Percentiles rank a stretch among this genome's conserved stretches.
phyloP scores from a whole-genome alignment of 257 asterid genomes.

The Thymus quinquecostatus region DNA sequence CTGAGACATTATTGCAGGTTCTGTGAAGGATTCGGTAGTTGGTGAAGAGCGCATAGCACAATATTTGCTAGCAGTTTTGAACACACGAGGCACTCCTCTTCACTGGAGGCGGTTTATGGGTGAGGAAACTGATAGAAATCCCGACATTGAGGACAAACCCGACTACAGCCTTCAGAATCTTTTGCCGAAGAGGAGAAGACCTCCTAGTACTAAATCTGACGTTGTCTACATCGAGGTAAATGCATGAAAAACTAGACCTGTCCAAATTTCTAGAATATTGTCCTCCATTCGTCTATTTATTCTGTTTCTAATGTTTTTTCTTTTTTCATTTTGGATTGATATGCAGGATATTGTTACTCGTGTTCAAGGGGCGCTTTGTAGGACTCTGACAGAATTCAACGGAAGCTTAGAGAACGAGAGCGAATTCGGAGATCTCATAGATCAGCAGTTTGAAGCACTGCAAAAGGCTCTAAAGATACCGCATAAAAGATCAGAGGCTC shows the following conservation, averaged over 20 bases:
- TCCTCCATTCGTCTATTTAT: neutral
- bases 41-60: slow-evolving; percentile 93
- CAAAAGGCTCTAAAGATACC: slow-evolving; percentile 72
- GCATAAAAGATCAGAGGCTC: slow-evolving; percentile 73
- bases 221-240: slow-evolving; percentile 74
- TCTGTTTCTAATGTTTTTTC: neutral
- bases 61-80: slow-evolving; percentile 79
- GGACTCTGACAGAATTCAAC: slow-evolving; percentile 53
- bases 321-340: neutral
- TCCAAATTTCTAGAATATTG: neutral
- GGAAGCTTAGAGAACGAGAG: slow-evolving; percentile 75
- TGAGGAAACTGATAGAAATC: slow-evolving; percentile 42
- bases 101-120: slow-evolving; percentile 63
- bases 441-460: slow-evolving; percentile 75
- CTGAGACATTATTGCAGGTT: slow-evolving; percentile 57
- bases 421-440: slow-evolving; percentile 74
- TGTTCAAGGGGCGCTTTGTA: slow-evolving; percentile 65
- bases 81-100: slow-evolving; percentile 85
- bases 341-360: slow-evolving; percentile 69
- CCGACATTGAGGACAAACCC: slow-evolving; percentile 46
- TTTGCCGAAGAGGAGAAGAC: slow-evolving; percentile 52
- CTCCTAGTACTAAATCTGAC: slow-evolving; percentile 51
- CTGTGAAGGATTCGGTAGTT: slow-evolving; percentile 91
- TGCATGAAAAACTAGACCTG: neutral
- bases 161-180: slow-evolving; percentile 61